A percentile compares a stretch with the other conserved stretches of the same genome.
These are phyloP conservation scores for Tubosaeta sp. DNA, from an alignment of 768 basidiomycete species.

Conservation along the genomic window DNA sequence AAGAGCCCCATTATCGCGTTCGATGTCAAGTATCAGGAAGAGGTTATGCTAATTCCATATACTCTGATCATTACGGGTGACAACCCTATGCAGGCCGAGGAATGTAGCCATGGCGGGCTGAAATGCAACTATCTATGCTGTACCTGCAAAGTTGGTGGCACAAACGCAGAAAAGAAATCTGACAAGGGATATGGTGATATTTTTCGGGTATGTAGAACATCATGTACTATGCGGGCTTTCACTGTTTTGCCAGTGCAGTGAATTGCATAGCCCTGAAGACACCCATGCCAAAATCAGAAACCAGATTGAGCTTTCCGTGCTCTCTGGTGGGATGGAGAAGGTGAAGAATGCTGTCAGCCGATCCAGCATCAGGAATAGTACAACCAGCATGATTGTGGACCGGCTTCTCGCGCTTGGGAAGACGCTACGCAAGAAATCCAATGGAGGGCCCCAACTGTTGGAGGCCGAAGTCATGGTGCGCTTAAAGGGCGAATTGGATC, in stretches of 20 bases:
- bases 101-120: constrained; percentile 30
- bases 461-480: neutral
- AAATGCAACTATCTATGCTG: constrained; percentile 31
- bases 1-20: constrained; percentile 20
- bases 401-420: constrained; percentile 30
- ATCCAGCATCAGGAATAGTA: constrained; percentile 32
- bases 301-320: constrained; percentile 5
- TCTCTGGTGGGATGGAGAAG: constrained; percentile 9
- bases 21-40: constrained; percentile 19
- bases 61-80: constrained; percentile 22
- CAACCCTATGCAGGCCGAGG: constrained; percentile 37
- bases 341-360: constrained; percentile 25
- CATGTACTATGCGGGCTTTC: too few relatives aligned
- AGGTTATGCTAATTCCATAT: constrained; percentile 23
- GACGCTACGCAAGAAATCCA: neutral
- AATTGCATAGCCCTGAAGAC: constrained; percentile 4
- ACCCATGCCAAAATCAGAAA: neutral
- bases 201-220: constrained; percentile 18
- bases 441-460: neutral
- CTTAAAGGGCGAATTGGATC: constrained; percentile 5
- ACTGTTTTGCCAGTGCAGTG: neutral
- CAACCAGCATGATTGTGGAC: constrained; percentile 29
- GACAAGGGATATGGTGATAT: constrained; percentile 25
- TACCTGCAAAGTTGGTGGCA: constrained; percentile 32
- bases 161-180: constrained; percentile 13